Base-by-base conservation (phyloP, 2,329 filamentous ascomycete species). In the Colletotrichum falcatum region DNA sequence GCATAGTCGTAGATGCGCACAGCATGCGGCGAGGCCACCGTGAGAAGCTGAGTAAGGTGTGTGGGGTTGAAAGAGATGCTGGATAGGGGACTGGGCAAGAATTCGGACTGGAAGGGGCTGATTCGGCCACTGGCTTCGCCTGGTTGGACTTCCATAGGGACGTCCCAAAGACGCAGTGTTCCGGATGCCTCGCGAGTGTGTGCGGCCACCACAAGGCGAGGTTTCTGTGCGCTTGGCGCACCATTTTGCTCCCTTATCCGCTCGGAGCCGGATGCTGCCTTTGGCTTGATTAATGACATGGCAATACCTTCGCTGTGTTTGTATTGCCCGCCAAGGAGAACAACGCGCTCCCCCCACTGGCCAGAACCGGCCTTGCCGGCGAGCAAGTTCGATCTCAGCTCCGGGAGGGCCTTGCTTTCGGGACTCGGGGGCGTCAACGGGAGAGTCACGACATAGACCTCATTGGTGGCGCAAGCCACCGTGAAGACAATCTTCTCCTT, bases 1-100 rank as follows among this genome's bases (percentile, higher is more conserved):
- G 85, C 84, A 74, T 88, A 91, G 77, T 91, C 89, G 76, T 91
- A 91, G 70, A 91, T 84, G 46, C 89, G 85, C 28, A 88, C 86
- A 9, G 87, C 87, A 18, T 89, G 85, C 3, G 85, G 80, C 0
- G 86, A 82, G 35, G 88, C 84, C 28, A 90, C 85, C 11, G 86
- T 82, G 5, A 91, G 82, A 1, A 91, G 83, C 74, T 91, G 89
- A 3, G 86, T 88, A 1, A 84, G 81, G 73, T 88, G 84, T 18
- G 85, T 85, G 0, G 89, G 86, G 76, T 91, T 91, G 78, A 91
- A 91, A 0, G 87, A 84, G 65, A 91, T 85, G 66, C 83, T 82
- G 20, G 82, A 83, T 1, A 90, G 83, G 1, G 88, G 86, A 12
- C 81, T 83, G 0, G 88, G 82, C 5, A 91, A 79, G 73, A 84